Evolutionary conservation across 768 basidiomycete species (phyloP), one percentile per base, ranked within the genome.

Genomic region (Tulasnella sp.): DNA sequence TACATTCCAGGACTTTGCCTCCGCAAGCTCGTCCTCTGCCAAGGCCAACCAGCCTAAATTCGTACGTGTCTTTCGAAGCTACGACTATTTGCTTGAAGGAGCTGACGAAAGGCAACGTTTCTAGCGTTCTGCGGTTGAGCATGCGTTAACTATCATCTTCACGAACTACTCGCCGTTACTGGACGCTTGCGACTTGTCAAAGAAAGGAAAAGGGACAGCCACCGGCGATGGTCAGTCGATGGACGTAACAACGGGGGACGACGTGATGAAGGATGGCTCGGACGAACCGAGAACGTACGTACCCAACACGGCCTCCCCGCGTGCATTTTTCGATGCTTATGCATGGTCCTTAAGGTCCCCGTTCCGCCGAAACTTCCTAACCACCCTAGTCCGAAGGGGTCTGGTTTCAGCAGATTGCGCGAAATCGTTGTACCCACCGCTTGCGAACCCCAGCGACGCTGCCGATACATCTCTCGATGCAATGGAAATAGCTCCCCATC

Each of bases 1-100:
- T 27, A 34, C 8, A n/a, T n/a, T 1, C 19, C 10, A 36, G 27
- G 16, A 9, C n/a, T n/a, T n/a, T n/a, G n/a, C n/a, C n/a, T n/a
- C n/a, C n/a, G n/a, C 78, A 5, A 74, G 38, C 68, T 79, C 78
- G 44, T 79, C 78, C 40, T 72, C 78, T 42, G 40, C 71, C n/a
- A 74, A 40, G 34, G 40, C 78, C 14, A 71, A 79, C 44, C 78
- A 74, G 31, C 78, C 78, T 10, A 73, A 48, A 62, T 72, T 79
- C 36, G 78, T 79, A 31, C 14, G 78, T 79, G 7, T 62, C 3
- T 1, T n/a, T 48, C 48, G 6, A 24, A 16, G 48, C 18, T 3
- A 3, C 27, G 12, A 27, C 24, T 9, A 18, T 6, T 18, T 34
- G 8, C 24, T 19, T 24, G 14, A 16, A 24, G 14, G 3, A 3